Evolutionary conservation across 441 rosid genomes (phyloP).

Genomic region (Sinapis alba): DNA sequence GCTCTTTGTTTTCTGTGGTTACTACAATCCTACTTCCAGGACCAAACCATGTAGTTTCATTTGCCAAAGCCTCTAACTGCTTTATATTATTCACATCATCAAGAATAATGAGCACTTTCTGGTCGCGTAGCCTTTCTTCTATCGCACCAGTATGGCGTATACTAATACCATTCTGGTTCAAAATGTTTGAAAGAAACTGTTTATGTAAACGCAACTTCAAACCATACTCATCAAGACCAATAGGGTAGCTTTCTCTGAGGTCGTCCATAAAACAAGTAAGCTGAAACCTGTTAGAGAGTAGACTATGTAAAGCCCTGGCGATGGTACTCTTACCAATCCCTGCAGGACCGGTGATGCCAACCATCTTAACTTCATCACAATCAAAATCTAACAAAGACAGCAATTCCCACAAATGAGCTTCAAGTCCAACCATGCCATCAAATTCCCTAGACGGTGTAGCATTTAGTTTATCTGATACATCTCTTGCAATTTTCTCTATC

Average conservation of each 20-base stretch:
- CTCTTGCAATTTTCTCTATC: not conserved
- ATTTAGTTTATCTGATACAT: not conserved
- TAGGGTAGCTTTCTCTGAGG: not conserved
- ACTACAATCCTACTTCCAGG: not conserved
- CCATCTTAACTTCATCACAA: not conserved
- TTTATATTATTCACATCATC: not conserved
- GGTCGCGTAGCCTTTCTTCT: not conserved
- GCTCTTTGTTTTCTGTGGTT: not conserved
- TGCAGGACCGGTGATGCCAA: not conserved
- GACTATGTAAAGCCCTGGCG: not conserved
- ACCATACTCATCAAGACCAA: not conserved
- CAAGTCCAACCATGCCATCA: not conserved
- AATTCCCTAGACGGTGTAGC: not conserved
- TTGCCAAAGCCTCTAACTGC: not conserved
- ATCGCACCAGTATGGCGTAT: not conserved
- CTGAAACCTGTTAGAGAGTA: not conserved
- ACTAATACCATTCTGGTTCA: not conserved
- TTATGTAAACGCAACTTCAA: not conserved
- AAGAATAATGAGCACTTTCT: not conserved
- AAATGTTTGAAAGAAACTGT: not conserved
- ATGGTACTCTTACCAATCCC: not conserved
- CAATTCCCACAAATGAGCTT: not conserved
- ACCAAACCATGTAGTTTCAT: not conserved
- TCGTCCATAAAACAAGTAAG: not conserved
- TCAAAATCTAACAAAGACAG: not conserved